Evolutionary conservation across 352 stramenopile species (phyloP), one percentile per base, ranked within the genome.

Genomic region (Phytophthora syringae): DNA sequence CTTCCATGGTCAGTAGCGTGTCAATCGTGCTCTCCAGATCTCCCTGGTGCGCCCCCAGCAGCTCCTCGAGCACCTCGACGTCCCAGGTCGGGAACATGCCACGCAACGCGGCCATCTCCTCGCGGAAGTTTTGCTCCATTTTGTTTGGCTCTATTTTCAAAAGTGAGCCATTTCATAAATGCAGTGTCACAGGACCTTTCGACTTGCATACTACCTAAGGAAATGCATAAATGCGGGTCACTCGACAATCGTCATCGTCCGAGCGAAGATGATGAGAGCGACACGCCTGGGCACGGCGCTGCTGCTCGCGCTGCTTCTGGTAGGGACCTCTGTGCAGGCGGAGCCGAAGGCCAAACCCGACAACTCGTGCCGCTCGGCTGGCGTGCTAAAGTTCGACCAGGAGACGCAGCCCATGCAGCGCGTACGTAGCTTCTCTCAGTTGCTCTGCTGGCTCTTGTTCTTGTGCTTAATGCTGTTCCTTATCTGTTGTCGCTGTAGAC

Each of bases 51-150:
- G 72, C 72, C 48, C 87, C 74, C 10, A 95, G 76, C 27, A 95
- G 57, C 42, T 92, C 76, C 13, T 77, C 51, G 28, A 94, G 70
- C 44, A 86, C 50, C 20, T 82, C 66, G 20, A 64, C 54, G 62
- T 95, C 87, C 82, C 85, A 95, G 22, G 67, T 67, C 47, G 85
- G 84, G 70, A 95, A 95, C 73, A 95, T 92, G 36, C 67, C 74
- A 37, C 76, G 72, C 69, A 95, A 77, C 52, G 79, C 78, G 12
- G 57, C 74, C 68, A 95, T 73, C 44, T 76, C 86, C 50, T 89
- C 76, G 7, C 80, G 70, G 60, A 84, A 86, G 47, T 64, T 86
- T 52, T 89, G 67, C 54, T 70, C 68, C 83, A 94, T 92, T 7
- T 62, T 61, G 27, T 7, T 62, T 61, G 27, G 51, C 57, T 72